Percentiles rank a stretch among this genome's conserved stretches.
Conservation (phyloP, 805 yeast genomes). For the Wickerhamomyces sydowiorum region DNA sequence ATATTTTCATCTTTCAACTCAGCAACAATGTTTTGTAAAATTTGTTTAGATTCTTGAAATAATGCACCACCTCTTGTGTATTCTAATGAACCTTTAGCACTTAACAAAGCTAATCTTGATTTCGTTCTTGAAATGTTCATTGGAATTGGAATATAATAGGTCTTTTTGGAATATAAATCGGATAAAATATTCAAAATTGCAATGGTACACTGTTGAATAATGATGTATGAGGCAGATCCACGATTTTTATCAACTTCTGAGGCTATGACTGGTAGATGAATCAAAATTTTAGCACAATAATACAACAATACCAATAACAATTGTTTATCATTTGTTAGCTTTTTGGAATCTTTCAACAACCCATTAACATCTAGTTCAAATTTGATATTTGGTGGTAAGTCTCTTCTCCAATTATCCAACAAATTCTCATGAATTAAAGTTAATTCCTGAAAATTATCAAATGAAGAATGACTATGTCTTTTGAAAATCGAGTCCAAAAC, state of each 20-base stretch:
- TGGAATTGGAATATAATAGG: constrained; percentile 54
- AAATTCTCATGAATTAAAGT: constrained; percentile 51
- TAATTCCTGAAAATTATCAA: constrained; percentile 23
- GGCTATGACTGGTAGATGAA: constrained; percentile 60
- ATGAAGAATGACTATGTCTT: constrained; percentile 29
- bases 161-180: constrained; percentile 32
- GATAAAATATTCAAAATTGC: constrained; percentile 52
- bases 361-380: constrained; percentile 65
- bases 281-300: constrained; percentile 56
- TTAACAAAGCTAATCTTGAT: constrained; percentile 56
- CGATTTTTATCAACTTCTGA: constrained; percentile 25
- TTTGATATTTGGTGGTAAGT: constrained; percentile 52
- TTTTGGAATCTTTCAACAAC: constrained; percentile 29
- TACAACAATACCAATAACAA: constrained; percentile 52
- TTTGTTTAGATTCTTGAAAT: constrained; percentile 59
- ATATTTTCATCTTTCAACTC: constrained; percentile 47
- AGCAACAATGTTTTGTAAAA: constrained; percentile 44
- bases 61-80: constrained; percentile 80
- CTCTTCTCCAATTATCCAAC: constrained; percentile 74
- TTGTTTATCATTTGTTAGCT: constrained; percentile 29
- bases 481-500: constrained; percentile 68
- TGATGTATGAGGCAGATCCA: constrained; percentile 52
- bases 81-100: constrained; percentile 74
- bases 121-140: constrained; percentile 56
- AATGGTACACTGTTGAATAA: constrained; percentile 62